Evolutionary conservation across 345 rosid genomes (phyloP), one percentile per base, ranked within the genome.

Genomic region (Populus nigra): DNA sequence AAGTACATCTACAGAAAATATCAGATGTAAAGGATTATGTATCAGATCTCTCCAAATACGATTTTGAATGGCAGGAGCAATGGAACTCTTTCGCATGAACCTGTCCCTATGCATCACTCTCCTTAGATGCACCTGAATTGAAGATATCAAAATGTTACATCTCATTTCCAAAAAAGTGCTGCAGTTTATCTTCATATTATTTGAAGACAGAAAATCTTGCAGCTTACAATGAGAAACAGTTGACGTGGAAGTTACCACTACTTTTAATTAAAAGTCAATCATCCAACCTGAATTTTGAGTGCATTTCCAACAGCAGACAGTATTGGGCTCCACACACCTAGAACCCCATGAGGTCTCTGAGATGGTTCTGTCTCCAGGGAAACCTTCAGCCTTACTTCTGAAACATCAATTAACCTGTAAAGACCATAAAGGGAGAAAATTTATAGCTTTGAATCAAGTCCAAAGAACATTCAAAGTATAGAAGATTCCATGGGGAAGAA

Each of bases 271-370:
- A 25, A 63, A 63, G 67, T 22, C 36, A 63, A 63, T 63, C 10
- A 73, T 29, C 83, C 77, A n/a, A 93, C 99, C 98, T 93, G 99
- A 78, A 96, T 86, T 87, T 92, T 96, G 61, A 96, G 89, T 73
- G 99, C 98, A 88, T 93, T 96, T 83, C 99, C 98, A 82, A 96
- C 88, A 77, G 99, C 98, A 66, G 98, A 93, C 77, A 96, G 79
- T 82, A 96, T 72, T 57, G 98, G 99, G 76, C 99, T 90, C 99
- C 99, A 96, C 22, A 96, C 91, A 79, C 99, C 99, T 71, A 93
- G 88, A 87, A 88, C 91, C 49, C 94, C 98, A 66, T 85, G 93
- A 69, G 99, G 99, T 81, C 99, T 96, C 84, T 93, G 92, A 69
- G 88, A 88, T 43, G 96, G 97, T 70, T 92, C 97, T 18, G 99